Evolutionary conservation across 2,329 filamentous ascomycete genomes (phyloP).

Genomic region (Pseudodiploospora longispora): DNA sequence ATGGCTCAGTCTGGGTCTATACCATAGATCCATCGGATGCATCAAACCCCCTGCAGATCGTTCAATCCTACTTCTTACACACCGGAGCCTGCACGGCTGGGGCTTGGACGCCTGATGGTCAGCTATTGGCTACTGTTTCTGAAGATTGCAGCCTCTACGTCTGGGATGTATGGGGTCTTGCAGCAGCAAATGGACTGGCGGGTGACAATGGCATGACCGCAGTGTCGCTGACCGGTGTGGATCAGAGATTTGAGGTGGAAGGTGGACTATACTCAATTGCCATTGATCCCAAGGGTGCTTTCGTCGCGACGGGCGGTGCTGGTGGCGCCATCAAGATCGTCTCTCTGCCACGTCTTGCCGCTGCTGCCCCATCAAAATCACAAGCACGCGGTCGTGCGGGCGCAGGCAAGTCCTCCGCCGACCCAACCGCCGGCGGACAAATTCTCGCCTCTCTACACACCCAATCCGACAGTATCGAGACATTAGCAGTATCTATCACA

Average conservation of each 20-base stretch:
- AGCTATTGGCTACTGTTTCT: constrained; percentile 76
- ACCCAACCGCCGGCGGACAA: constrained; percentile 36
- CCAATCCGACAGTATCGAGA: constrained; percentile 70
- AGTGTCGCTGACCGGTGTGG: constrained; percentile 67
- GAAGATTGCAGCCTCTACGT: constrained; percentile 87
- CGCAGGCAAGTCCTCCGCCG: constrained; percentile 26
- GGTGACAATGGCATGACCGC: constrained; percentile 54
- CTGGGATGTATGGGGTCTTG: constrained; percentile 82
- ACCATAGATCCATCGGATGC: constrained; percentile 62
- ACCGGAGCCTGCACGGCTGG: constrained; percentile 81
- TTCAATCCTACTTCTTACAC: constrained; percentile 90
- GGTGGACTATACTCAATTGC: constrained; percentile 86
- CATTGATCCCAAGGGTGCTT: constrained; percentile 68
- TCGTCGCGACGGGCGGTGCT: constrained; percentile 81
- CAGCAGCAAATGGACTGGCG: constrained; percentile 48
- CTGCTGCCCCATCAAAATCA: constrained; percentile 12
- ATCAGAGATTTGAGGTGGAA: constrained; percentile 87
- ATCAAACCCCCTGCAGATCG: constrained; percentile 61
- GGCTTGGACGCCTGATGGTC: constrained; percentile 82
- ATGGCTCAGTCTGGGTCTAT: constrained; percentile 95
- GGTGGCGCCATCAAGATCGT: constrained; percentile 80
- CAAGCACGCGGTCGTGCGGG: constrained; percentile 14
- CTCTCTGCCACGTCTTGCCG: constrained; percentile 61
- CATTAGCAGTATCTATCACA: constrained; percentile 50
- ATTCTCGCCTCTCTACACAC: constrained; percentile 80